phyloP scores from a whole-genome alignment of 495 filamentous ascomycete species.

The Aspergillus kassunensis region DNA sequence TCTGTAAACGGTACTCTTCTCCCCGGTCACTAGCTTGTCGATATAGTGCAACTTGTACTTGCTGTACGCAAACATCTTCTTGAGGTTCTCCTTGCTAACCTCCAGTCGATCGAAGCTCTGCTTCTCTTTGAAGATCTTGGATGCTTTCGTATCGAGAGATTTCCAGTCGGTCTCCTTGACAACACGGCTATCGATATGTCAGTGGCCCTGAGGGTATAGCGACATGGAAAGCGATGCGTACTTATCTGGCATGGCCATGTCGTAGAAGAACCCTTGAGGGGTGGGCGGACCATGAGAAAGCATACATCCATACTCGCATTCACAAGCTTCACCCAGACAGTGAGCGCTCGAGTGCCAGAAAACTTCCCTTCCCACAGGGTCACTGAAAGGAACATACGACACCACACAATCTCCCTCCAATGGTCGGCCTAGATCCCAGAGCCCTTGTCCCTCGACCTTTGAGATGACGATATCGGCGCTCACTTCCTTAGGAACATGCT shows the following conservation, averaged over 20 bases:
- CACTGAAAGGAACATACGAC: slow-evolving; percentile 76
- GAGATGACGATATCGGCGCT: slow-evolving; percentile 64
- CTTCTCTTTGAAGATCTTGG: slow-evolving; percentile 87
- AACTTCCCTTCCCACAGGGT: slow-evolving; percentile 77
- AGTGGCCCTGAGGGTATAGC: slow-evolving; percentile 1
- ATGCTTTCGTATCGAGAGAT: slow-evolving; percentile 69
- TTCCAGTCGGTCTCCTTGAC: slow-evolving; percentile 75
- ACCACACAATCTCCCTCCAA: slow-evolving; percentile 73
- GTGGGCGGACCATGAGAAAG: slow-evolving; percentile 91
- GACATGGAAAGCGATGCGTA: slow-evolving; percentile 23
- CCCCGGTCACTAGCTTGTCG: slow-evolving; percentile 86
- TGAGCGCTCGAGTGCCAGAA: slow-evolving; percentile 96
- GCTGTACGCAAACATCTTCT: slow-evolving; percentile 96
- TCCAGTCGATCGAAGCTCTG: slow-evolving; percentile 89
- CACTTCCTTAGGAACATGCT: slow-evolving; percentile 50
- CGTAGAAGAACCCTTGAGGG: slow-evolving; percentile 95
- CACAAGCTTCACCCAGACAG: slow-evolving; percentile 87
- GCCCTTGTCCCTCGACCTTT: slow-evolving; percentile 67
- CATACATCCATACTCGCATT: slow-evolving; percentile 83
- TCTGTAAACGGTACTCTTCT: slow-evolving; percentile 89
- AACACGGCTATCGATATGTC: slow-evolving; percentile 41
- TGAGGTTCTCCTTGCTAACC: slow-evolving; percentile 81
- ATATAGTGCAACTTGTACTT: slow-evolving; percentile 97
- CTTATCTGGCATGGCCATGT: slow-evolving; percentile 80
- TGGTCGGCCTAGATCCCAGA: slow-evolving; percentile 92